phyloP scores from a whole-genome alignment of 306 rosid species.

The Prunus mongolica region DNA sequence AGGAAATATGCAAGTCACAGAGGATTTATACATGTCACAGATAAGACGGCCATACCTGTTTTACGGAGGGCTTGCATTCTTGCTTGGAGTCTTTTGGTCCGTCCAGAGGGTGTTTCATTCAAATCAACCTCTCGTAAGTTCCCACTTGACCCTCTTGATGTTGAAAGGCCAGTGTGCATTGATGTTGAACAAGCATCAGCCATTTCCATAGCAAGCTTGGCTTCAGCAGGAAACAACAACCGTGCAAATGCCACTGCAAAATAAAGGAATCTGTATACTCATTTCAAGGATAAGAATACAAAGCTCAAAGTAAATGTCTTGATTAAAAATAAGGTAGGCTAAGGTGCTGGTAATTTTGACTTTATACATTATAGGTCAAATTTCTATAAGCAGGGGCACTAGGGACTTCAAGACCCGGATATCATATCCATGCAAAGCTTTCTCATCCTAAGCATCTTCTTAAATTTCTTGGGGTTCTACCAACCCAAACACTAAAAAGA shows the following conservation, averaged over 20 bases:
- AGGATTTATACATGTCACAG: background rate
- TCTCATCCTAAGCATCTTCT: no score
- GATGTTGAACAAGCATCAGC: slow-evolving; percentile 59
- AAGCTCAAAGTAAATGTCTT: background rate
- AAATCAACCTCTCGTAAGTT: slow-evolving; percentile 65
- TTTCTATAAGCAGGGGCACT: no score
- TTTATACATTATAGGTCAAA: no score
- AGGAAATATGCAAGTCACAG: background rate
- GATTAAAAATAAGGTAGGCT: background rate
- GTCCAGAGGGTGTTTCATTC: slow-evolving; percentile 66
- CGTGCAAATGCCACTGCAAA: slow-evolving; percentile 79
- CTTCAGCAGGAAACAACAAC: slow-evolving; percentile 75
- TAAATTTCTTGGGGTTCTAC: no score
- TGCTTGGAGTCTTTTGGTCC: slow-evolving; percentile 56
- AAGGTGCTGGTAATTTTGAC: background rate
- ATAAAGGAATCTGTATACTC: slow-evolving; percentile 3
- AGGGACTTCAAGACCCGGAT: no score
- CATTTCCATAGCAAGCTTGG: slow-evolving; percentile 72
- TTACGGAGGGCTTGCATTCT: slow-evolving; percentile 59
- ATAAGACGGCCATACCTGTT: slow-evolving; percentile 55
- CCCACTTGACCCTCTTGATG: slow-evolving; percentile 46
- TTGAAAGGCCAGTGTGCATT: slow-evolving; percentile 16
- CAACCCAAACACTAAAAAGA: no score
- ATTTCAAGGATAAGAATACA: background rate
- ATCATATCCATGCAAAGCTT: no score